Conservation (phyloP, 345 rosid genomes). For the Hypericum androsaemum region DNA sequence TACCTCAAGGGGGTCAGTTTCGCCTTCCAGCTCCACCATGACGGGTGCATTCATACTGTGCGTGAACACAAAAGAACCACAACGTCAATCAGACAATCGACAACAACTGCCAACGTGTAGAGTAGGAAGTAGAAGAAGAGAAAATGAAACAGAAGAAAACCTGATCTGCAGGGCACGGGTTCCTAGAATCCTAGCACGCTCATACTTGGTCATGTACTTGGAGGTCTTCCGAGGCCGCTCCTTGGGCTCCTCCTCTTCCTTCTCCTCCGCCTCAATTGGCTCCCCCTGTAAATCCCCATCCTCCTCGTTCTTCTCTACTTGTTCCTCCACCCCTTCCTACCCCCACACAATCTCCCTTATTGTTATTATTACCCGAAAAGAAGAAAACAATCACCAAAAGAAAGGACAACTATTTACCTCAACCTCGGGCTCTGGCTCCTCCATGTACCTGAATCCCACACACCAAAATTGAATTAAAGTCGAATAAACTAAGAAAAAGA, state of each 20-base stretch:
- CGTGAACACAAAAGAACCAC: conserved; percentile 8
- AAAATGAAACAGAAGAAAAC: conserved; percentile 15
- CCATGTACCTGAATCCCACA: conserved; percentile 46
- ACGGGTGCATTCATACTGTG: conserved; percentile 90
- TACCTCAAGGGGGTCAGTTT: conserved; percentile 86
- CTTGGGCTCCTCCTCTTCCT: conserved; percentile 29
- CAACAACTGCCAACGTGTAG: too few species aligned
- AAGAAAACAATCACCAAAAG: not conserved
- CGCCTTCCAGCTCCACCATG: conserved; percentile 87
- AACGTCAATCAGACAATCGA: not conserved
- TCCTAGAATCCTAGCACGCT: conserved; percentile 79
- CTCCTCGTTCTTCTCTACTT: conserved; percentile 39
- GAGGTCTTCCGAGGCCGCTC: conserved; percentile 55
- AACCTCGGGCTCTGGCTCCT: conserved; percentile 87
- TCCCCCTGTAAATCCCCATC: conserved; percentile 51
- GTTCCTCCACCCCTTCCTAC: conserved; percentile 80
- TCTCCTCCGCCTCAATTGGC: conserved; percentile 56
- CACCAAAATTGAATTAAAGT: not conserved
- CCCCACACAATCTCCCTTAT: conserved; percentile 7
- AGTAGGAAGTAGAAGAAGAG: not conserved
- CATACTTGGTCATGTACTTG: conserved; percentile 74
- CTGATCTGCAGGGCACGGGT: conserved; percentile 80
- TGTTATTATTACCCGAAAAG: conserved; percentile 1
- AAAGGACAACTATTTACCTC: conserved; percentile 37
- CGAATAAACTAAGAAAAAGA: not conserved